Conservation (phyloP, 805 yeast genomes). For the Teunomyces aglyptinius region DNA sequence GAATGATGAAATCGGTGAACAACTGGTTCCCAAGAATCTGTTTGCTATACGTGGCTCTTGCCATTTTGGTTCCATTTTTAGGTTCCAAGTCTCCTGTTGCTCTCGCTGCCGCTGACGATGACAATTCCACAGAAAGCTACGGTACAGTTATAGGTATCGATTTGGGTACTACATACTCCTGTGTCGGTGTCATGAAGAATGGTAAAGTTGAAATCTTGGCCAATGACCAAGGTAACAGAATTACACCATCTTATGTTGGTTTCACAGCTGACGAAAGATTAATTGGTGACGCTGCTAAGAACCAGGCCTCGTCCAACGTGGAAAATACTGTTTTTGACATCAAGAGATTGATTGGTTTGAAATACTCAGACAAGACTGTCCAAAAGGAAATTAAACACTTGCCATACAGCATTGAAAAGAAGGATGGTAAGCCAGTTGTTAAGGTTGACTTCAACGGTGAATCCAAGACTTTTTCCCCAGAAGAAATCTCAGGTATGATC, state of each 20-base stretch:
- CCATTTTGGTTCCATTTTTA: slow-evolving; percentile 39
- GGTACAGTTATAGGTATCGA: slow-evolving; percentile 92
- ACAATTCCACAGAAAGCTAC: slow-evolving; percentile 40
- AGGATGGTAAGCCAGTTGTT: slow-evolving; percentile 75
- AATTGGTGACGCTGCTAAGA: slow-evolving; percentile 96
- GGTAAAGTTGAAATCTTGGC: slow-evolving; percentile 95
- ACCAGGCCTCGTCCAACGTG: slow-evolving; percentile 95
- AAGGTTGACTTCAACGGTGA: slow-evolving; percentile 83
- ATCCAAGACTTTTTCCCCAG: slow-evolving; percentile 85
- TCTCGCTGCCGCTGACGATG: slow-evolving; percentile 22
- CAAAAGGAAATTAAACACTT: slow-evolving; percentile 87
- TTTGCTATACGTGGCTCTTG: slow-evolving; percentile 30
- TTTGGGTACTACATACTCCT: slow-evolving; percentile 91
- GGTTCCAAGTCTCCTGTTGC: slow-evolving; percentile 18
- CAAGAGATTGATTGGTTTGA: slow-evolving; percentile 93
- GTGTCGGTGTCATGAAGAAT: slow-evolving; percentile 92
- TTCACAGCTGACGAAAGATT: slow-evolving; percentile 91
- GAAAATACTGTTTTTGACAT: slow-evolving; percentile 87
- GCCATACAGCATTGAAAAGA: slow-evolving; percentile 79
- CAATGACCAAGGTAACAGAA: slow-evolving; percentile 98
- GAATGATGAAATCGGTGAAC: slow-evolving; percentile 1
- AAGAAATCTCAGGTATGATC: slow-evolving; percentile 93
- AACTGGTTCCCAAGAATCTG: slow-evolving; percentile 17
- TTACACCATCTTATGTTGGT: slow-evolving; percentile 94
- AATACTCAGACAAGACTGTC: slow-evolving; percentile 70